Evolutionary conservation across 2,329 filamentous ascomycete genomes (phyloP).

Genomic region (Trichoderma koningiopsis): DNA sequence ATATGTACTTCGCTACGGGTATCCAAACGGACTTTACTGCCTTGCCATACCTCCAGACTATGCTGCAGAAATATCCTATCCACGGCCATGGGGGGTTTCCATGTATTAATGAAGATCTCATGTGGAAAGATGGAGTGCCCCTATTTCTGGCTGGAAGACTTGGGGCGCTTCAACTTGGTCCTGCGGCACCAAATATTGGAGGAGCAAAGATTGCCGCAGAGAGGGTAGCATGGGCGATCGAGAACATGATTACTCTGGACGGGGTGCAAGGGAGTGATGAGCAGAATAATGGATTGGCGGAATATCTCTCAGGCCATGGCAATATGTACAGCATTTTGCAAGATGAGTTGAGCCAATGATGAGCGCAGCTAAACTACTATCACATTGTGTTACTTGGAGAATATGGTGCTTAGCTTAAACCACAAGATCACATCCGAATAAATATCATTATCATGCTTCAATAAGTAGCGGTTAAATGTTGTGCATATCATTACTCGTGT

Average conservation of each 20-base stretch:
- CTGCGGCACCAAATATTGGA: conserved; percentile 72
- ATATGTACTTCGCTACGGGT: conserved; percentile 77
- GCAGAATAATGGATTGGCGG: conserved; percentile 28
- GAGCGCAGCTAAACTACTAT: background rate
- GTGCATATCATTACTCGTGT: conserved; percentile 12
- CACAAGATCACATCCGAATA: background rate
- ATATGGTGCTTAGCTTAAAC: background rate
- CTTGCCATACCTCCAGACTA: conserved; percentile 62
- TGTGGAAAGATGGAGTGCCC: conserved; percentile 73
- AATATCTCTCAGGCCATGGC: conserved; percentile 41
- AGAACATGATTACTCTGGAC: conserved; percentile 49
- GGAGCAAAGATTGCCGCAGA: conserved; percentile 74
- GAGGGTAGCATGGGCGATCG: conserved; percentile 69
- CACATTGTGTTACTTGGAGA: background rate
- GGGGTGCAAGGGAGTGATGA: conserved; percentile 21
- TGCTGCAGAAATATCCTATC: conserved; percentile 63
- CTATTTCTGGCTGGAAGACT: conserved; percentile 71
- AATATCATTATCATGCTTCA: background rate
- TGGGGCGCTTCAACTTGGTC: conserved; percentile 68
- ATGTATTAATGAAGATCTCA: conserved; percentile 73
- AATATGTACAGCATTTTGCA: conserved; percentile 39
- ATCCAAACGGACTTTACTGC: conserved; percentile 63
- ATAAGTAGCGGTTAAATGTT: background rate
- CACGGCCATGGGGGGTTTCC: conserved; percentile 66
- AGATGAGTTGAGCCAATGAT: background rate